Evolutionary conservation across 2,329 filamentous ascomycete species (phyloP), one percentile per base, ranked within the genome.

Genomic region (Phoma sp.): DNA sequence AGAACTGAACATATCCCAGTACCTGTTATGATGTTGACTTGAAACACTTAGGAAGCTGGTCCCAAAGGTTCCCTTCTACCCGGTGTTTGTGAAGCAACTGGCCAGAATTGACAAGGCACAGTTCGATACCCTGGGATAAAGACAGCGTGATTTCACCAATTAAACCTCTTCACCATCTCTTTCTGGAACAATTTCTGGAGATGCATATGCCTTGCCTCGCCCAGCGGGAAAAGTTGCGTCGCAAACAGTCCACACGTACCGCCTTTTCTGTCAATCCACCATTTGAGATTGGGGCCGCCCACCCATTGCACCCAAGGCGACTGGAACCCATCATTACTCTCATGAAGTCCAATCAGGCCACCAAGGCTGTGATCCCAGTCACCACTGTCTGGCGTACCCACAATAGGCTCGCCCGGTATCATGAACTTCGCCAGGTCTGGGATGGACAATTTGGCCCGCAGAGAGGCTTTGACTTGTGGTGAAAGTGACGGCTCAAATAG

Each of bases 221-320:
- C 67, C 13, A 60, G 52, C 3, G 67, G 69, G 23, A 44, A 43
- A 4, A 71, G 54, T 50, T 71, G 67, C 8, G 58, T 64, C 8
- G 59, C 67, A 36, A 60, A 68, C 13, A 71, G 42, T 8, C 64
- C 69, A 40, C 64, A 67, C 7, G 64, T 59, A 1, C 60, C 62
- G 7, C 59, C 60, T 36, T 58, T 43, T n/a, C 63, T 59, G 41
- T 71, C 68, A 33, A 70, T 64, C 62, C 66, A 69, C 68, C 67
- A 66, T 11, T 59, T 62, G 40, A 61, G 43, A 45, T 63, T 65
- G 3, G 65, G 65, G 13, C 56, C 55, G 24, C 67, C 67, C 22
- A 58, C 63, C 66, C 64, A 66, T 10, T 61, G 52, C 42, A 67
- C 11, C 52, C 47, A 60, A 4, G 52, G 52, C 18, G 55, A 42